Percentiles rank a stretch among this genome's conserved stretches.
phyloP scores from a whole-genome alignment of 306 rosid species.

The Dicorynia guianensis region DNA sequence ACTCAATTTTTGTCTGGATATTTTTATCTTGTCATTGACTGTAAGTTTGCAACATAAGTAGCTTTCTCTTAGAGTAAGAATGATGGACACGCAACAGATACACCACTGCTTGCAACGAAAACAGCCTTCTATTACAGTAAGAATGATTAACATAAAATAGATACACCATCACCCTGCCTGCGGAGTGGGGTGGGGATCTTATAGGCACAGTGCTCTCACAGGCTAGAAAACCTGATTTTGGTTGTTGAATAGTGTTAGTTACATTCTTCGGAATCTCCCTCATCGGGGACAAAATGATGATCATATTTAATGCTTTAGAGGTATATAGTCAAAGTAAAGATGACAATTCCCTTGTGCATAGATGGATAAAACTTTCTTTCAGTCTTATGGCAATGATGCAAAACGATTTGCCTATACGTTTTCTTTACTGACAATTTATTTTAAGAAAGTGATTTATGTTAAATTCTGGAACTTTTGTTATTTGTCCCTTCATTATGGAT shows the following conservation, averaged over 20 bases:
- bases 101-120: background rate
- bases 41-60: background rate
- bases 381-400: background rate
- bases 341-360: background rate
- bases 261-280: background rate
- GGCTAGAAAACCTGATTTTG: background rate
- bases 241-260: no score
- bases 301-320: background rate
- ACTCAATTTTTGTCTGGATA: slow-evolving; percentile 19
- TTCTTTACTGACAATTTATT: slow-evolving; percentile 11
- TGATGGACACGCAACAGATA: background rate
- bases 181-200: no score
- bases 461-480: background rate
- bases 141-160: no score
- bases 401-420: slow-evolving; percentile 4
- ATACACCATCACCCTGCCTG: no score
- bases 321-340: background rate
- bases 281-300: background rate
- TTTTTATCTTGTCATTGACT: slow-evolving; percentile 32
- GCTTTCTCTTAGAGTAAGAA: background rate
- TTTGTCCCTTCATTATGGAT: background rate
- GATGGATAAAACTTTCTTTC: background rate
- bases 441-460: slow-evolving; percentile 3
- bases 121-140: no score
- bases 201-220: background rate